Conservation (phyloP, 257 asterid genomes). For the Scutellaria galericulata region DNA sequence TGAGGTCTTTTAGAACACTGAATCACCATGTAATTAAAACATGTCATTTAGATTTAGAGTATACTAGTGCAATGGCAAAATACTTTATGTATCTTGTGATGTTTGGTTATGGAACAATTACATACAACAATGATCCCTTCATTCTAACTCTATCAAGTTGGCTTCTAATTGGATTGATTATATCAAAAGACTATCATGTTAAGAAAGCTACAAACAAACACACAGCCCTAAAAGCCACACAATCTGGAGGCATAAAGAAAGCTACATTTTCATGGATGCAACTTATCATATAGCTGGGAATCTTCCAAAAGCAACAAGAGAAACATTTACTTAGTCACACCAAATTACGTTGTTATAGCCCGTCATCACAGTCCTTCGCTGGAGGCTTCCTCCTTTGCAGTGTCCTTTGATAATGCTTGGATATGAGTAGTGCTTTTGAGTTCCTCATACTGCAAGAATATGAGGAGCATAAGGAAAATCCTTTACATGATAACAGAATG, state of each 20-base stretch:
- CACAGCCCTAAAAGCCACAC: conserved; percentile 9
- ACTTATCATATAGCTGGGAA: conserved; percentile 7
- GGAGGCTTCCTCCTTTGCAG: conserved; percentile 38
- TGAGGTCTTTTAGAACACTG: background rate
- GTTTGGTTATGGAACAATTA: conserved; percentile 19
- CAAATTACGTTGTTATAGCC: conserved; percentile 26
- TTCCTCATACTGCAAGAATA: conserved; percentile 64
- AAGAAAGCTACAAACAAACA: background rate
- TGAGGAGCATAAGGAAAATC: conserved; percentile 11
- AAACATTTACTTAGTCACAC: conserved; percentile 2
- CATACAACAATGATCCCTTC: conserved; percentile 20
- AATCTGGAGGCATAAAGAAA: background rate
- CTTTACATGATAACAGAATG: conserved; percentile 9
- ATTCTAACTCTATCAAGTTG: conserved; percentile 10
- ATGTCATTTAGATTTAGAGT: too few relatives aligned
- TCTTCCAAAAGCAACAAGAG: background rate
- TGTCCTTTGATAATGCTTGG: conserved; percentile 48
- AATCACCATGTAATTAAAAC: background rate
- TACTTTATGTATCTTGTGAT: background rate
- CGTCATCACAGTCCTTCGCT: conserved; percentile 33
- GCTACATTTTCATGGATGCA: conserved; percentile 8
- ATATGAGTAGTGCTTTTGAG: conserved; percentile 45
- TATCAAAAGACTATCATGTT: conserved; percentile 13
- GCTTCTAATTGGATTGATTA: conserved; percentile 10
- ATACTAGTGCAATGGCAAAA: background rate